Percentiles rank a stretch among this genome's conserved stretches.
These are phyloP conservation scores for Ceratocystis harringtonii DNA, from an alignment of 2,329 filamentous ascomycete genomes.

Conservation along the genomic window DNA sequence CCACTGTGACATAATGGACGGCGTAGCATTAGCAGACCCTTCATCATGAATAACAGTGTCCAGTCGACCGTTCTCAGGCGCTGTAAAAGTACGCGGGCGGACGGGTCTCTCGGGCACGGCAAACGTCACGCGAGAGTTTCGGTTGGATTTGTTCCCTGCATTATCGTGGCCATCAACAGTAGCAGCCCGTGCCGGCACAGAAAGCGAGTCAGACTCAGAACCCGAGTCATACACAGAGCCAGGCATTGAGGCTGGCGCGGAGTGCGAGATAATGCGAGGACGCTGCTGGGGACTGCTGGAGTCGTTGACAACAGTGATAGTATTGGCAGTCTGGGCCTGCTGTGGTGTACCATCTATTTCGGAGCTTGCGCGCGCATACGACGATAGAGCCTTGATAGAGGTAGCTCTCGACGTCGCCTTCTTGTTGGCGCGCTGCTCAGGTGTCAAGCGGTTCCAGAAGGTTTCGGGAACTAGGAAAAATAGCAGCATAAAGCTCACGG, in stretches of 20 bases:
- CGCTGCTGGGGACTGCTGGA: background rate
- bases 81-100: background rate
- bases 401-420: slow-evolving; percentile 27
- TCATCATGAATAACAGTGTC: background rate
- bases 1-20: background rate
- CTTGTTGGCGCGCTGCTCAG: slow-evolving; percentile 30
- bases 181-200: background rate
- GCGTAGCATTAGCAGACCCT: background rate
- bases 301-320: background rate
- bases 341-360: background rate
- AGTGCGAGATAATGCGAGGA: background rate
- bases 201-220: background rate
- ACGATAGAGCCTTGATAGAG: slow-evolving; percentile 35
- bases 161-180: background rate
- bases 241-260: background rate
- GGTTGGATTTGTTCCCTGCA: background rate
- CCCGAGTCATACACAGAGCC: background rate
- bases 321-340: background rate
- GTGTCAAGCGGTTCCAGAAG: slow-evolving; percentile 73
- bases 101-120: background rate
- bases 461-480: slow-evolving; percentile 92
- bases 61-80: background rate
- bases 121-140: background rate
- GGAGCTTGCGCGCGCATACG: slow-evolving; percentile 18
- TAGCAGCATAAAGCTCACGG: slow-evolving; percentile 51